Percentiles rank a stretch among this genome's conserved stretches.
Conservation (phyloP, 108 stramenopile species). For the Chaetoceros tenuissimus region DNA sequence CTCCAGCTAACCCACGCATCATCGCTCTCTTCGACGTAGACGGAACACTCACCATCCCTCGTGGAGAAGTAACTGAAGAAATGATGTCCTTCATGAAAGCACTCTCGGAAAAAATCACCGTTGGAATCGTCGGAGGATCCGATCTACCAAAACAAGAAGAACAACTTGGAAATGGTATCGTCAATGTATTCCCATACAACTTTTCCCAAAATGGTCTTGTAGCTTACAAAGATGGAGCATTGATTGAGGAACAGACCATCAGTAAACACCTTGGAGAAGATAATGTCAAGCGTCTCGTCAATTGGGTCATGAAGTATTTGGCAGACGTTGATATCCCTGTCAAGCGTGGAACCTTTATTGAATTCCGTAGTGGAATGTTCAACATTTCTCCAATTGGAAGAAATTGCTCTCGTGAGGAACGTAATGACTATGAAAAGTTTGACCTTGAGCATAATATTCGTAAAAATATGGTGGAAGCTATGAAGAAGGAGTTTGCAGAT, state of each 20-base stretch:
- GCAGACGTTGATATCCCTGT: conserved; percentile 89
- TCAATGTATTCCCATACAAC: conserved; percentile 88
- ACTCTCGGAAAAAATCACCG: conserved; percentile 85
- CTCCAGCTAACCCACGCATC: conserved; percentile 79
- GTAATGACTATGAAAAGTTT: conserved; percentile 96
- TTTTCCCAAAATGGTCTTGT: conserved; percentile 99
- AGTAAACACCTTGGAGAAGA: conserved; percentile 92
- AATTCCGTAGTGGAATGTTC: conserved; percentile 98
- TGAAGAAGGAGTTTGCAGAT: conserved; percentile 88
- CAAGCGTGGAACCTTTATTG: conserved; percentile 99
- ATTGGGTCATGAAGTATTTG: conserved; percentile 90
- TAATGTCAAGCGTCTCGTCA: conserved; percentile 92
- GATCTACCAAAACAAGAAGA: conserved; percentile 98
- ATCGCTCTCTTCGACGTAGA: conserved; percentile 99
- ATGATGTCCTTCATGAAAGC: conserved; percentile 86
- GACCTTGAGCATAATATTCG: conserved; percentile 81
- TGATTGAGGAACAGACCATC: conserved; percentile 83
- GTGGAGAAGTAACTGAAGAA: conserved; percentile 83
- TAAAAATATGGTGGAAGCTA: conserved; percentile 87
- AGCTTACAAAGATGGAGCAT: conserved; percentile 87
- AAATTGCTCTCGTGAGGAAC: conserved; percentile 96
- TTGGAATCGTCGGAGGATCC: conserved; percentile 98
- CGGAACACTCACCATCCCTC: conserved; percentile 96
- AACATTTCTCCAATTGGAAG: conserved; percentile 98
- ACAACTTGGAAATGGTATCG: conserved; percentile 90